Evolutionary conservation across 768 basidiomycete species (phyloP), one percentile per base, ranked within the genome.

Genomic region (Boletus reticulatus): DNA sequence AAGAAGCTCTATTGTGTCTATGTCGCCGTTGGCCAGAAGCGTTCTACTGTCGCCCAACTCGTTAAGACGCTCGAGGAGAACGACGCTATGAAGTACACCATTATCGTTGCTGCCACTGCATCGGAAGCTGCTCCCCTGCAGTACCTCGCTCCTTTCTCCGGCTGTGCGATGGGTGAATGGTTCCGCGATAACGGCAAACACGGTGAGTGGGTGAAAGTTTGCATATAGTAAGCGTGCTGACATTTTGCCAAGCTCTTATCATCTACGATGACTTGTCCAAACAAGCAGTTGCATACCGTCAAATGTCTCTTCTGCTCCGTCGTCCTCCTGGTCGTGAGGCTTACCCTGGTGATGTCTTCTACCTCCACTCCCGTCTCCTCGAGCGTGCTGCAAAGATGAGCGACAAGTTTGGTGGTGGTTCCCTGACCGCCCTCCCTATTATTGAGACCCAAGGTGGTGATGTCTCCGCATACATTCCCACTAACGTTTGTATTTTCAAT

Each of bases 141-240:
- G 74, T 99, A 98, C 80, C 91, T 99, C 67, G 97, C 97, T 68
- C 97, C 97, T 64, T 99, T 99, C 93, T 96, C 97, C 64, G 97
- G 97, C 61, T 96, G 94, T 77, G 97, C 97, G 69, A 99, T 99
- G 94, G 97, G 97, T 74, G 97, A 99, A 80, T 99, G 96, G 96
- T 99, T 99, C 97, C 92, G 94, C 78, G 97, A 99, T 80, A 99
- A 99, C 75, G 96, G 94, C 80, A 98, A 96, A 81, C 97, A 99
- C 77, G 95, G 89, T 89, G 67, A 52, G 85, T 65, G 24, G 38
- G n/a, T 31, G 2, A 5, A 5, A 4, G n/a, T 45, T 48, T 19
- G 22, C 8, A 22, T 41, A 3, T 22, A 13, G 43, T 49, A 47
- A 52, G 32, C 4, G 8, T 60, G 34, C 57, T 71, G 39, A 69